These are phyloP conservation scores for Aureobasidium subglaciale DNA, from an alignment of 2,329 filamentous ascomycete genomes.

Conservation along the genomic window DNA sequence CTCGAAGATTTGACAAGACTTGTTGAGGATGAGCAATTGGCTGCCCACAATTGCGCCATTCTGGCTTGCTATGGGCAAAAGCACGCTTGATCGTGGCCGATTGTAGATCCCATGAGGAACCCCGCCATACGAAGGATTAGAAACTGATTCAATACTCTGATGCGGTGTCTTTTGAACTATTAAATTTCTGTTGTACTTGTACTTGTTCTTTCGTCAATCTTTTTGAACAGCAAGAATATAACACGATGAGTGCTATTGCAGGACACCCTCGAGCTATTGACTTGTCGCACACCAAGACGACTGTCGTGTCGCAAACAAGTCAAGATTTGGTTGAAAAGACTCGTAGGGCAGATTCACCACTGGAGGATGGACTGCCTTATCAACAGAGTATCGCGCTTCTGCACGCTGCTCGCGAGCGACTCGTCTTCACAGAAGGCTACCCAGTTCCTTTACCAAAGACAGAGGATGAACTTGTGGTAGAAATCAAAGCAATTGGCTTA, in stretches of 20 bases:
- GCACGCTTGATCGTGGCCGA: neutral
- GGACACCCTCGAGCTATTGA: neutral
- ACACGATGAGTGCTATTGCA: neutral
- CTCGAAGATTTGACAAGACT: neutral
- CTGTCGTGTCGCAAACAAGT: neutral
- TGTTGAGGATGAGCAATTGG: slow-evolving; percentile 6
- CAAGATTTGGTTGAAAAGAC: neutral
- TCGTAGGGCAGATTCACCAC: slow-evolving; percentile 1
- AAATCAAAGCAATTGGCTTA: slow-evolving; percentile 57
- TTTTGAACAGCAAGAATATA: neutral
- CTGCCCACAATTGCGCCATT: slow-evolving; percentile 1
- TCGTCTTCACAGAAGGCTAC: neutral
- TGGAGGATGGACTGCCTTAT: neutral
- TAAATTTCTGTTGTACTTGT: neutral
- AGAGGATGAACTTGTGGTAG: slow-evolving; percentile 53
- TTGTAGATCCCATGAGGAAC: neutral
- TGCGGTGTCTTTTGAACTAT: neutral
- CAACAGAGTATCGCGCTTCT: slow-evolving; percentile 1
- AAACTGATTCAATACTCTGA: neutral
- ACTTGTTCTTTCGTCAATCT: neutral
- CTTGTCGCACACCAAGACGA: too few relatives aligned
- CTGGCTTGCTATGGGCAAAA: neutral
- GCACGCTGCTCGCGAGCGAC: neutral
- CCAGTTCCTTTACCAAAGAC: neutral
- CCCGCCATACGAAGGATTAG: neutral